A percentile compares a stretch with the other conserved stretches of the same genome.
Conservation (phyloP, 805 yeast genomes). For the Yamadazyma akitaensis region DNA sequence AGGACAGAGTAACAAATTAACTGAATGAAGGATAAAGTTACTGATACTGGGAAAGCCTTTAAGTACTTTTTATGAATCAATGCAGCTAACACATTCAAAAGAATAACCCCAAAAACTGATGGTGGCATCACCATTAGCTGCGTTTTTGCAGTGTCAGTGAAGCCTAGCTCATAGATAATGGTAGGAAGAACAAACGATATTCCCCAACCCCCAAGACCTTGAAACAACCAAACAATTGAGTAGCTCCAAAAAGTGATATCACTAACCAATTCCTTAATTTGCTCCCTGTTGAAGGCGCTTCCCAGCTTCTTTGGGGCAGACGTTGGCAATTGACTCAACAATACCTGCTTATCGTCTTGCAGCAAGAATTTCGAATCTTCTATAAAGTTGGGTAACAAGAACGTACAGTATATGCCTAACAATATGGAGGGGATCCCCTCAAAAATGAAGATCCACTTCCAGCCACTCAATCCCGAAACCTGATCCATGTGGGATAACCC, state of each 20-base stretch:
- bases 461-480: conserved; percentile 12
- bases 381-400: conserved; percentile 13
- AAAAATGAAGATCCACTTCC: conserved; percentile 15
- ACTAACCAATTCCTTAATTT: conserved; percentile 11
- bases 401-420: conserved; percentile 8
- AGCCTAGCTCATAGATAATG: conserved; percentile 18
- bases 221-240: conserved; percentile 14
- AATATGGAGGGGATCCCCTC: conserved; percentile 14
- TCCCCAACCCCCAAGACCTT: conserved; percentile 19
- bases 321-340: conserved; percentile 8
- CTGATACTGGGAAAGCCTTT: conserved; percentile 14
- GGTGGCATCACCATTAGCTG: conserved; percentile 20
- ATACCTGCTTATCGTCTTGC: conserved; percentile 9
- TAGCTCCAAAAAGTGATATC: conserved; percentile 15
- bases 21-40: conserved; percentile 12
- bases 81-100: conserved; percentile 11
- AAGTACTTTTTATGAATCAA: conserved; percentile 11
- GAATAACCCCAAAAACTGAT: conserved; percentile 12
- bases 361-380: conserved; percentile 12
- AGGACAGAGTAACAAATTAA: conserved; percentile 14
- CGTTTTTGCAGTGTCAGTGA: conserved; percentile 18
- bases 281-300: conserved; percentile 8
- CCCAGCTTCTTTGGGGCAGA: conserved; percentile 12
- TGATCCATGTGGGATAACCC: conserved; percentile 13
- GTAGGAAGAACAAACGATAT: conserved; percentile 19